Evolutionary conservation across 169 alveolate species (phyloP), one percentile per base, ranked within the genome.

Genomic region (Sarcocystis neurona): DNA sequence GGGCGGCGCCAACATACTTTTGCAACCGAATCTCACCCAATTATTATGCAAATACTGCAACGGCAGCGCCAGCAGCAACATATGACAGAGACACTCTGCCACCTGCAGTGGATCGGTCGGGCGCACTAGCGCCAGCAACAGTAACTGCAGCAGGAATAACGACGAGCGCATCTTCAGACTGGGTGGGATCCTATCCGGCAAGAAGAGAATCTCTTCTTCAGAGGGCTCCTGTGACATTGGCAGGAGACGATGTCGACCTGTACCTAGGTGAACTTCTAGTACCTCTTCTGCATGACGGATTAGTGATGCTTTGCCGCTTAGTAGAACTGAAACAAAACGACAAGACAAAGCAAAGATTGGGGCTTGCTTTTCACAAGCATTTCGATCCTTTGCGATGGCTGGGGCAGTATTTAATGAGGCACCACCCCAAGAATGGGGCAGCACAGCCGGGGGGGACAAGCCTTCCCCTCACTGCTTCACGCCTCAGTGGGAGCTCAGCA

Each of bases 271-370:
- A 72, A 32, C 82, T 72, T 32, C 82, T 72, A 2, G 82, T 72
- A 0, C 82, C 82, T 32, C 56, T 72, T 20, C 82, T 72, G 30
- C 82, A 72, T n/a, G 82, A 72, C 56, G 82, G 82, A n/a, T 44
- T 72, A 20, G 82, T 72, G 37, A 56, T 56, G 10, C 56, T 72
- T 20, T 72, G 82, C 43, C 37, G 56, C 58, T 27, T n/a, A 20
- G 82, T 72, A 27, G 82, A 72, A 23, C 58, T 72, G 34, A 30
- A 39, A 56, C 18, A 39, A 6, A 10, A 48, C 18, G 82, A 72
- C 60, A 20, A 48, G 32, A 18, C 1, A 48, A 72, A 39, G 41
- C 37, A 39, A 27, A 72, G 82, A n/a, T 15, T 72, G 5, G 82
- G 82, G 46, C 37, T 2, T 2, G 82, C 12, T 27, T 72, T 39